phyloP scores from a whole-genome alignment of 768 basidiomycete genomes.

The Lenzites betulinus region DNA sequence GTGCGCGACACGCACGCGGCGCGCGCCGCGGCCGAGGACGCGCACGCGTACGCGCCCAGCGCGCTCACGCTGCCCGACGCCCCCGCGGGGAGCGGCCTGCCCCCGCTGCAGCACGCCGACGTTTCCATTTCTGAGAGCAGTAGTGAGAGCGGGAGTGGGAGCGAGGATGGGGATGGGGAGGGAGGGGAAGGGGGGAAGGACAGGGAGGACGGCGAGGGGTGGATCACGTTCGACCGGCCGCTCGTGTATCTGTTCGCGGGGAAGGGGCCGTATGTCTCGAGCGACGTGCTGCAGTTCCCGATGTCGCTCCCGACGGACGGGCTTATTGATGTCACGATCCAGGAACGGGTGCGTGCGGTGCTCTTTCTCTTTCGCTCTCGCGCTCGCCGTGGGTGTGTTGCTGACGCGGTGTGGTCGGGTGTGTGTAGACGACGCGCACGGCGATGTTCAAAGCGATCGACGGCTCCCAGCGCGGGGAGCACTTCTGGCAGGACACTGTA shows the following conservation, averaged over 20 bases:
- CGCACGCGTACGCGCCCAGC: neutral
- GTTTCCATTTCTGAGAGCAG: too few species aligned
- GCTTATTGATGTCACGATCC: constrained; percentile 67
- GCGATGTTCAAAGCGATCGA: constrained; percentile 56
- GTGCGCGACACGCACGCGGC: constrained; percentile 47
- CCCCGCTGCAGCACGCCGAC: constrained; percentile 47
- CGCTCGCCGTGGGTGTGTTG: too few species aligned
- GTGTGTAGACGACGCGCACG: constrained; percentile 49
- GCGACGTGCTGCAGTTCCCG: constrained; percentile 83
- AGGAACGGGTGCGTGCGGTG: constrained; percentile 53
- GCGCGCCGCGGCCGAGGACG: constrained; percentile 24
- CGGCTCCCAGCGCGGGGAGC: constrained; percentile 61
- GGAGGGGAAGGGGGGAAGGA: too few species aligned
- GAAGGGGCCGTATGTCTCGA: constrained; percentile 72
- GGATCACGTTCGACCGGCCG: constrained; percentile 71
- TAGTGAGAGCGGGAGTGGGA: too few species aligned
- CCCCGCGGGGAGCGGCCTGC: constrained; percentile 35
- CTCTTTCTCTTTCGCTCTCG: neutral
- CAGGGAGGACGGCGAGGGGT: constrained; percentile 54
- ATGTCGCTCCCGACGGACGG: constrained; percentile 81
- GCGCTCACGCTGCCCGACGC: neutral
- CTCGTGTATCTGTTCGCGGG: constrained; percentile 74
- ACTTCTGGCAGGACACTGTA: constrained; percentile 65
- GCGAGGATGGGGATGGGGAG: too few species aligned
- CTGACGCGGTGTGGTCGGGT: too few species aligned